These are phyloP conservation scores for Madurella mycetomatis DNA, from an alignment of 2,329 filamentous ascomycete genomes.

Conservation along the genomic window DNA sequence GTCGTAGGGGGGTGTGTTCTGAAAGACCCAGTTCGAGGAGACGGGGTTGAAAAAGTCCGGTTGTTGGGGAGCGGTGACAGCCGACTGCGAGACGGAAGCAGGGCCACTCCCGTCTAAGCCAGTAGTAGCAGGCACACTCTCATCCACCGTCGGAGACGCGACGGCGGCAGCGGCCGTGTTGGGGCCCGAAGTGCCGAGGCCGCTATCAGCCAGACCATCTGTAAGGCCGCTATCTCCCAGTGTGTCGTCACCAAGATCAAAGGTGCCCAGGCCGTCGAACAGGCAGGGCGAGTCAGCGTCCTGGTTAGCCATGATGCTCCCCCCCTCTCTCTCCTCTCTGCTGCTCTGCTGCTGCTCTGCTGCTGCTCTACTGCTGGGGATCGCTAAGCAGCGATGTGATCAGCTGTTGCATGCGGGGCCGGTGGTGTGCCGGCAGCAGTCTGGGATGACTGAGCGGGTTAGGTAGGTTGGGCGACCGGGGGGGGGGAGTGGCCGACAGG, in stretches of 20 bases:
- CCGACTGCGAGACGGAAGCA: slow-evolving; percentile 20
- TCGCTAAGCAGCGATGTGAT: slow-evolving; percentile 4
- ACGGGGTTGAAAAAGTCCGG: slow-evolving; percentile 31
- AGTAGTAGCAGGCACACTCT: slow-evolving; percentile 11
- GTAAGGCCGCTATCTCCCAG: slow-evolving; percentile 15
- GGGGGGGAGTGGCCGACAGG: background rate
- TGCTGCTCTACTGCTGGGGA: slow-evolving; percentile 1
- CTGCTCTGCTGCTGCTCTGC: background rate
- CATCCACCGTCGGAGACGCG: slow-evolving; percentile 8
- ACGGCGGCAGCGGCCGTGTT: slow-evolving; percentile 9
- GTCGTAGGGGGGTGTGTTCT: slow-evolving; percentile 45
- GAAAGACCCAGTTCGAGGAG: slow-evolving; percentile 46
- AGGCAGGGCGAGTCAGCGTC: slow-evolving; percentile 22
- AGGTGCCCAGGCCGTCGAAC: slow-evolving; percentile 24
- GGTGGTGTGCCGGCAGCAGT: slow-evolving; percentile 3
- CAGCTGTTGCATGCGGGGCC: slow-evolving; percentile 25
- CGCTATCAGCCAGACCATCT: slow-evolving; percentile 12
- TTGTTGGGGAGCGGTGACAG: slow-evolving; percentile 26
- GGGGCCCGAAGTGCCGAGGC: slow-evolving; percentile 17
- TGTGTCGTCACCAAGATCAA: slow-evolving; percentile 17
- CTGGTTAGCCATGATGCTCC: slow-evolving; percentile 21
- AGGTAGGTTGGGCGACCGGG: background rate
- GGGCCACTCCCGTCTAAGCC: slow-evolving; percentile 15
- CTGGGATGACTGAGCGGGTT: slow-evolving; percentile 3
- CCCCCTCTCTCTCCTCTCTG: background rate